Evolutionary conservation across 495 filamentous ascomycete species (phyloP).

Genomic region (Tuber calosporum): DNA sequence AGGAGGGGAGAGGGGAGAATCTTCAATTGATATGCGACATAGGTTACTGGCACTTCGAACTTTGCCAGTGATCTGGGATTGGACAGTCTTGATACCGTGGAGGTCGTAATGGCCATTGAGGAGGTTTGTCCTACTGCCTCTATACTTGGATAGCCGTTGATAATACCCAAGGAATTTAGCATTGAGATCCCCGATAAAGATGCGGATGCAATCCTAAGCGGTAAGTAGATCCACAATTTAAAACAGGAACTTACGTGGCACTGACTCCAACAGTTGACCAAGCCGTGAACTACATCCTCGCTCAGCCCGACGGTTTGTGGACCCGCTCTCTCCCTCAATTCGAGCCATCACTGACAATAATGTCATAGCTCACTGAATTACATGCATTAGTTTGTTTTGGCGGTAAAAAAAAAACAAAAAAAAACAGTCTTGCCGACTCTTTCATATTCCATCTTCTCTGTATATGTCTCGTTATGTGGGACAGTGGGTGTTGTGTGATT

Average conservation of each 20-base stretch:
- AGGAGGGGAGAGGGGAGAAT: neutral
- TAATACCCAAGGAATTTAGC: slow-evolving; percentile 80
- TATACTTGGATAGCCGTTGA: slow-evolving; percentile 6
- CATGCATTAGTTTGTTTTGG: slow-evolving; percentile 14
- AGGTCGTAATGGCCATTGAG: slow-evolving; percentile 99
- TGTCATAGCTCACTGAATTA: slow-evolving; percentile 43
- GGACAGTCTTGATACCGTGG: slow-evolving; percentile 94
- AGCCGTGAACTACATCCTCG: slow-evolving; percentile 89
- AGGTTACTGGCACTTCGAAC: slow-evolving; percentile 77
- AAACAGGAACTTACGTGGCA: neutral
- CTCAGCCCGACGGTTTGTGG: slow-evolving; percentile 74
- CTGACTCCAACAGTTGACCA: slow-evolving; percentile 65
- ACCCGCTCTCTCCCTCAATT: slow-evolving; percentile 6
- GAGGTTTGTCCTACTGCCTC: slow-evolving; percentile 57
- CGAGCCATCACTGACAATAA: slow-evolving; percentile 10
- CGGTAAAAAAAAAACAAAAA: slow-evolving; percentile 12
- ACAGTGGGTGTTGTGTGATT: slow-evolving; percentile 8
- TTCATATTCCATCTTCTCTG: slow-evolving; percentile 34
- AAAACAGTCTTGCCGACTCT: slow-evolving; percentile 23
- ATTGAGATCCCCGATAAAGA: slow-evolving; percentile 99
- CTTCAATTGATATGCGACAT: slow-evolving; percentile 17
- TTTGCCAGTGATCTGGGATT: slow-evolving; percentile 93
- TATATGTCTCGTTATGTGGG: slow-evolving; percentile 23
- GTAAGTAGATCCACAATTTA: slow-evolving; percentile 53
- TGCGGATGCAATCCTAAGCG: slow-evolving; percentile 89